Percentiles rank a stretch among this genome's conserved stretches.
phyloP scores from a whole-genome alignment of 2,329 filamentous ascomycete species.

The Paecilomyces variotii region DNA sequence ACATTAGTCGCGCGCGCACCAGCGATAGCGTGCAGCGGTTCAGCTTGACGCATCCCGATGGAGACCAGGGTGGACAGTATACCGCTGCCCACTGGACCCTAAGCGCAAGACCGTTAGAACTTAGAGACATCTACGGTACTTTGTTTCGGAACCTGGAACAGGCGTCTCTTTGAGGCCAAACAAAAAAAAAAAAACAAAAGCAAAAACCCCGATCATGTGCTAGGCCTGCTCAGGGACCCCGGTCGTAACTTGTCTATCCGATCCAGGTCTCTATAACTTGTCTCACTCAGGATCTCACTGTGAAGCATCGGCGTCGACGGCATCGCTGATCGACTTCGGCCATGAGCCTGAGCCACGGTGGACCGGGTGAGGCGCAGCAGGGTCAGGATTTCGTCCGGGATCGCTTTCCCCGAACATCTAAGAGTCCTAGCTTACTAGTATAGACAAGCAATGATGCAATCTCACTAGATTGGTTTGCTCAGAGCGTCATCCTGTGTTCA shows the following conservation, averaged over 20 bases:
- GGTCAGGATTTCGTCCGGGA: background rate
- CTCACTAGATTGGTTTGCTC: background rate
- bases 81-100: background rate
- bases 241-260: background rate
- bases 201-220: background rate
- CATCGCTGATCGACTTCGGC: background rate
- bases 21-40: background rate
- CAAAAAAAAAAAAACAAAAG: too few species aligned
- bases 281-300: background rate
- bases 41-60: background rate
- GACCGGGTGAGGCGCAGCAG: background rate
- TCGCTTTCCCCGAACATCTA: background rate
- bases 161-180: background rate
- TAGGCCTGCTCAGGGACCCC: background rate
- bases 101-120: constrained; percentile 1
- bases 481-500: background rate
- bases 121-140: background rate
- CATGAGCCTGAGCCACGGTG: background rate
- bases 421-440: background rate
- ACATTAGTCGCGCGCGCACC: background rate
- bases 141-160: background rate
- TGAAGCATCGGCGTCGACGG: background rate
- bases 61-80: background rate
- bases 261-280: background rate
- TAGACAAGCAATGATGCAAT: background rate